Base-by-base conservation (phyloP, 1,284 basidiomycete genomes). In the Flammula alnicola region DNA sequence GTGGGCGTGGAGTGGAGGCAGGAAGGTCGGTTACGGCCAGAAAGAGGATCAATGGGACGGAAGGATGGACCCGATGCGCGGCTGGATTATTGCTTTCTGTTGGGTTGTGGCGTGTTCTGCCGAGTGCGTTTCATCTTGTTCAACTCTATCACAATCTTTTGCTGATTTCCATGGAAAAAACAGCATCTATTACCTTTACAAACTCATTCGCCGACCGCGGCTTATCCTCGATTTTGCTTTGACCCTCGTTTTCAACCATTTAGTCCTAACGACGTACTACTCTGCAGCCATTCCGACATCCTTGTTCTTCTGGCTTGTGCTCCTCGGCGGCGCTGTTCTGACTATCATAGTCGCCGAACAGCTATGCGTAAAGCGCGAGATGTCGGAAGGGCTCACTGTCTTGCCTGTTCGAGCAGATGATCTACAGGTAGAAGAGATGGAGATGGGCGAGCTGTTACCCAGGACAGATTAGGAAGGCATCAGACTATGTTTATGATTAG, bases 141-240 rank as follows among this genome's bases (percentile, higher is more conserved):
- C 7, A 11, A 25, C 20, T 20, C 47, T 41, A 45, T 48, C 37
- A 16, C n/a, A 14, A 11, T 45, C 26, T 38, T 26, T 39, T 57
- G 43, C 37, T 47, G 23, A 51, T 51, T 51, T 51, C 40, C 54
- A 36, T 47, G 51, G 51, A 27, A 43, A 48, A 29, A 55, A 37
- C 64, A 98, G 95, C 71, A 87, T 96, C 51, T 86, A 87, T 59
- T 93, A 89, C 57, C 76, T 99, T 3, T 98, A 93, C 69, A 79
- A 82, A 57, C 77, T 99, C 57, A 80, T 99, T 66, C 85, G 94
- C 32, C 80, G 93, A 29, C 96, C 97, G 35, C 92, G 95, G 4
- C 82, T 97, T 62, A 90, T 99, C 63, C 86, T 99, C 58, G 96
- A 99, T 73, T 98, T 98, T 71, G 79, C 90, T 6, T 68, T 96